Base-by-base conservation (phyloP, 2,329 filamentous ascomycete species). In the Botryotinia convoluta region DNA sequence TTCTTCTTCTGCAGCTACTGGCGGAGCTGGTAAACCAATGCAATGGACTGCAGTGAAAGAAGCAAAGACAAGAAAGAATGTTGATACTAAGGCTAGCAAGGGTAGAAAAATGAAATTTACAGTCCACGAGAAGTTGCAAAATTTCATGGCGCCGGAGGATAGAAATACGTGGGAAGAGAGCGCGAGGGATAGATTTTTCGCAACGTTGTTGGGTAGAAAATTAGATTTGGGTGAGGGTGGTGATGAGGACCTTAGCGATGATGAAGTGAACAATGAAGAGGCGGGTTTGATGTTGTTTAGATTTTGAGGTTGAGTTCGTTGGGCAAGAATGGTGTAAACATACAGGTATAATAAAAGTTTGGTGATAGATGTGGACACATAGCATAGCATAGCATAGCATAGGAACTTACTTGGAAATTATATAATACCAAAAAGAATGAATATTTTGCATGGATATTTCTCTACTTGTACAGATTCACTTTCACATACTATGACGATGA, bases 111-210 rank as follows among this genome's bases (percentile, higher is more conserved):
- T 99, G 87, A 88, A 94, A 57, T 99, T 95, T 83, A 96, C 93
- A 26, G 94, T 98, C 63, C 95, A 98, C 81, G 95, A 98, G 85
- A 98, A 98, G 85, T 83, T 99, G 80, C 93, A 97, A 84, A 98
- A 98, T 82, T 98, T 98, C 81, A 98, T 98, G 94, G 95, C 95
- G 18, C 91, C 94, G 0, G 94, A 98, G 81, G 93, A 97, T 81
- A 86, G 93, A 71, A 87, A 92, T 5, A 83, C 82, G 26, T 99
- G 96, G 96, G 92, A 93, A 75, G 90, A 92, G 77, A 87, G 89
- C 74, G 94, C 95, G 72, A 89, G 94, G 74, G 93, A 96, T 78
- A 83, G 89, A 73, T 89, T 95, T 82, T 95, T 95, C 80, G 90
- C 90, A 22, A 92, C 91, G 39, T 82, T 95, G 76, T 89, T 95